These are phyloP conservation scores for Colletotrichum phormii DNA, from an alignment of 2,329 filamentous ascomycete genomes.

Conservation along the genomic window DNA sequence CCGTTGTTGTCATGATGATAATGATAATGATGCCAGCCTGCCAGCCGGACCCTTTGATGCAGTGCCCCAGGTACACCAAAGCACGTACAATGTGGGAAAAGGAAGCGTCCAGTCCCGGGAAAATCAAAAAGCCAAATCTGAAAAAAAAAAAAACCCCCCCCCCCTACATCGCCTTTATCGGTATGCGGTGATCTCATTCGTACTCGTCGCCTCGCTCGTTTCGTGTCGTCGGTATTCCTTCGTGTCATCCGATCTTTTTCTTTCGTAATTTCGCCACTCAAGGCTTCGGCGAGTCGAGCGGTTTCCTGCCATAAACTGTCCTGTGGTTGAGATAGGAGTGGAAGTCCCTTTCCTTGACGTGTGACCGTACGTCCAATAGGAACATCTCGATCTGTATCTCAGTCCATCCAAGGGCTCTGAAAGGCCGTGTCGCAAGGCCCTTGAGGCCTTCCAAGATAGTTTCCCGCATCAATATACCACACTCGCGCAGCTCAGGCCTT, in stretches of 20 bases:
- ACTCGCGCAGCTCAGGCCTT: conserved; percentile 50
- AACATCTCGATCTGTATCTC: conserved; percentile 56
- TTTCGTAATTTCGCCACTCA: neutral
- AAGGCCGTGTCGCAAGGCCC: conserved; percentile 51
- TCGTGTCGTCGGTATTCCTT: neutral
- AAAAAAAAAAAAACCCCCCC: too few relatives aligned
- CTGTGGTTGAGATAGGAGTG: conserved; percentile 56
- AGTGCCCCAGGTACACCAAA: conserved; percentile 26
- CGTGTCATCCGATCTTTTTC: neutral
- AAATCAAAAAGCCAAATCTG: neutral
- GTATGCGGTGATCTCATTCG: neutral
- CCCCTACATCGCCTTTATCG: conserved; percentile 1
- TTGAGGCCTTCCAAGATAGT: conserved; percentile 54
- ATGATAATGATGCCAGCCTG: conserved; percentile 24
- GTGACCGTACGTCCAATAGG: conserved; percentile 54
- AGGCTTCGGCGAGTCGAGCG: conserved; percentile 33
- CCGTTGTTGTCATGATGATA: conserved; percentile 12
- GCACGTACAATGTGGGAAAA: conserved; percentile 17
- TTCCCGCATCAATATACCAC: conserved; percentile 58
- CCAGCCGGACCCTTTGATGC: conserved; percentile 20
- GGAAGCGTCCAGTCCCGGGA: conserved; percentile 16
- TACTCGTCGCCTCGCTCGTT: conserved; percentile 1
- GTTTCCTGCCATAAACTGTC: conserved; percentile 53
- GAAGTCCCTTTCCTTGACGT: conserved; percentile 48
- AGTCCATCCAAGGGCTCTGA: conserved; percentile 55